A percentile compares a stretch with the other conserved stretches of the same genome.
Conservation (phyloP, 2,329 filamentous ascomycete species). For the Fonsecaea monophora region DNA sequence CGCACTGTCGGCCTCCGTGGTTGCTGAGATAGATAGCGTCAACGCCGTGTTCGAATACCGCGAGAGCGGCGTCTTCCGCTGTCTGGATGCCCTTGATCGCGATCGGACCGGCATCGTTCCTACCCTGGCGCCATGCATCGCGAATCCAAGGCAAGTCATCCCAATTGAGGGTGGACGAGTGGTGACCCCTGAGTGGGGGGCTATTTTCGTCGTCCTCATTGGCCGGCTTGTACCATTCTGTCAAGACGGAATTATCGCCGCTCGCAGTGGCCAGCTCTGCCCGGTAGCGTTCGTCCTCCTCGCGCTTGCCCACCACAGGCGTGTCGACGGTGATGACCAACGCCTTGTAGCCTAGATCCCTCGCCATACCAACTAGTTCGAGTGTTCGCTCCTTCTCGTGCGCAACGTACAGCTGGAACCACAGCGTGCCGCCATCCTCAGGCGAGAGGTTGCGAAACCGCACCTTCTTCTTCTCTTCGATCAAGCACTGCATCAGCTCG, state of each 20-base stretch:
- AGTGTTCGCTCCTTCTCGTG: constrained; percentile 56
- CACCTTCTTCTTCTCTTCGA: constrained; percentile 13
- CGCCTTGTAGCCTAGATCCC: constrained; percentile 32
- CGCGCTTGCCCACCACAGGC: constrained; percentile 58
- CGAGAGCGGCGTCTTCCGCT: constrained; percentile 61
- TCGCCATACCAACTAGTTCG: constrained; percentile 51
- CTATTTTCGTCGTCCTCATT: constrained; percentile 57
- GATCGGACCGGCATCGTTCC: constrained; percentile 58
- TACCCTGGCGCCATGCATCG: constrained; percentile 44
- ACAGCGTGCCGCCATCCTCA: constrained; percentile 42
- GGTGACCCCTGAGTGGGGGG: constrained; percentile 59
- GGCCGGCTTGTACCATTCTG: constrained; percentile 51
- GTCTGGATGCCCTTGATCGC: constrained; percentile 65
- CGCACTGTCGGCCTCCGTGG: constrained; percentile 64
- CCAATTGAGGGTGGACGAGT: constrained; percentile 62
- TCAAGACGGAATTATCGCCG: constrained; percentile 41
- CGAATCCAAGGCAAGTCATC: constrained; percentile 61
- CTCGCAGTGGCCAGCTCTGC: constrained; percentile 46
- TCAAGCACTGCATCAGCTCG: constrained; percentile 42
- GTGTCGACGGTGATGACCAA: constrained; percentile 41
- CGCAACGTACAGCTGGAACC: constrained; percentile 61
- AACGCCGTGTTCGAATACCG: constrained; percentile 54
- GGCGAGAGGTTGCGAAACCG: constrained; percentile 39
- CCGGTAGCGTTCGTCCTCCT: constrained; percentile 63
- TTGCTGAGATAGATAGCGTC: constrained; percentile 65